Base-by-base conservation (phyloP, 129 eudicot species). In the Dittrichia graveolens region DNA sequence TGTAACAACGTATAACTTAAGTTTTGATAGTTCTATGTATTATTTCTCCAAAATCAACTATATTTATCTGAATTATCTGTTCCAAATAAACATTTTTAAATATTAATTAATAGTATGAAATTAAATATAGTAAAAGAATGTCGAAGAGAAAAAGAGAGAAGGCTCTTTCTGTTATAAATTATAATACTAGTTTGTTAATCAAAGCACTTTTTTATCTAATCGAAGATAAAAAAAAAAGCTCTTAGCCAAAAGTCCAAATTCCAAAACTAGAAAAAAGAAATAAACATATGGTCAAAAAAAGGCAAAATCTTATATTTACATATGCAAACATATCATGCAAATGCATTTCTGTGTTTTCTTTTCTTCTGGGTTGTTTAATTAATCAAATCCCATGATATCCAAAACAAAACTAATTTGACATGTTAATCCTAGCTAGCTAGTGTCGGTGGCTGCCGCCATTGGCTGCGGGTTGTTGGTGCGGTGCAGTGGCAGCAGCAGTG, bases 271-370 rank as follows among this genome's bases (percentile, higher is more conserved):
- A 54, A 18, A 12, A 12, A 61, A 37, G 37, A 77, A 71, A 78
- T 52, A 18, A 53, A 35, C 37, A 78, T 44, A 54, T 61, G 72
- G 82, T 78, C 82, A 78, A 50, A 71, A 77, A 71, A 57, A 72
- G 65, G 67, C 77, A 78, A 78, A 78, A 78, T 63, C 42, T 44
- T 67, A 76, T 68, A 76, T 68, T 50, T 78, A 78, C 78, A 78
- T 69, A 71, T 63, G 78, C 67, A 78, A 70, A 73, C 78, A 62
- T n/a, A n/a, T n/a, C n/a, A n/a, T 71, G 67, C 61, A 16, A 70
- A 62, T 78, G 77, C 77, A 43, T 78, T 53, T 62, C 34, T 38
- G 24, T 16, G 24, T 38, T 15, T 62, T 43, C 63, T 34, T 61
- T 47, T 15, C 34, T n/a, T 37, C 81, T 71, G 15, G 16, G 16